phyloP scores from a whole-genome alignment of 2,329 filamentous ascomycete species.

The Thielaviopsis cerberus region DNA sequence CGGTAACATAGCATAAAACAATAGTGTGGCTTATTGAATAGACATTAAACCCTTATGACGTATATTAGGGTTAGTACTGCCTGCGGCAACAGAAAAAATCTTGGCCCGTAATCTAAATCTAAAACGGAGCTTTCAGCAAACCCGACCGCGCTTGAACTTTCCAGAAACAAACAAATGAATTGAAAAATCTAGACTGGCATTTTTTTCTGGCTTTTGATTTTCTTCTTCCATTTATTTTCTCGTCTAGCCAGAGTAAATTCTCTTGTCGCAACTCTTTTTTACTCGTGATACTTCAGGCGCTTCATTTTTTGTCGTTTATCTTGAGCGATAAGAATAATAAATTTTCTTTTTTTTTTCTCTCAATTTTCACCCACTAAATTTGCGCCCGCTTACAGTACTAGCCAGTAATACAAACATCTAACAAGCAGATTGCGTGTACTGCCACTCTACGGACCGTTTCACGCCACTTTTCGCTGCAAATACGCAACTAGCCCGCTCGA shows the following conservation, averaged over 20 bases:
- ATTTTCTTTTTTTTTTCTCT: not conserved
- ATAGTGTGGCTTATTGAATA: not conserved
- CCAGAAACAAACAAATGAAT: not conserved
- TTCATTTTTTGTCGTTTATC: not conserved
- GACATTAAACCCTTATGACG: not conserved
- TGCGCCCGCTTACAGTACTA: no score
- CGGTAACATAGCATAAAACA: not conserved
- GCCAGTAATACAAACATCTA: no score
- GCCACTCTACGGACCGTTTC: no score
- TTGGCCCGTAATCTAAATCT: not conserved
- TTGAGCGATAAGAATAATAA: not conserved
- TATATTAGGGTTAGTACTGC: not conserved
- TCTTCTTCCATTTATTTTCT: not conserved
- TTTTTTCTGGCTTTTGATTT: not conserved
- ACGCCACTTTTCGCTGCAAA: not conserved
- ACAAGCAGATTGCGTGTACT: no score
- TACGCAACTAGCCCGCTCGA: conserved; percentile 3
- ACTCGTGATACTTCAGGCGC: not conserved
- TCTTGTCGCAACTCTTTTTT: not conserved
- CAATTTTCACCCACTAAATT: not conserved
- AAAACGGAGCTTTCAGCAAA: not conserved
- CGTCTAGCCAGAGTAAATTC: not conserved
- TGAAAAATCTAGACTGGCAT: not conserved
- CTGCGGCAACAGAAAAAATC: not conserved
- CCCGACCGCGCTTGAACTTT: not conserved